Conservation (phyloP, 169 alveolate genomes). For the Perkinsus olseni region DNA sequence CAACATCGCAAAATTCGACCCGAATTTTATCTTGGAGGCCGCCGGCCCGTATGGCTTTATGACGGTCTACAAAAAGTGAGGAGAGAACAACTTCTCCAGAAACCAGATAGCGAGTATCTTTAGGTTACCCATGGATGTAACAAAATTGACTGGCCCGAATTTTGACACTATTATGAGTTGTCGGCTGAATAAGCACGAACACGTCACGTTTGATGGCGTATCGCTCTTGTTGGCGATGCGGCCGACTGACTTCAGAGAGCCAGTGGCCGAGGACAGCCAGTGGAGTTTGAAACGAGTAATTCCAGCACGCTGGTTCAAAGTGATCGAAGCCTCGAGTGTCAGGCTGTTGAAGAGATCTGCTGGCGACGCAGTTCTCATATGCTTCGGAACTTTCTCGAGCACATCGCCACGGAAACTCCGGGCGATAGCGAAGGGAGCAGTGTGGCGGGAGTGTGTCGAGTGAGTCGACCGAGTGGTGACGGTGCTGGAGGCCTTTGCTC, state of each 20-base stretch:
- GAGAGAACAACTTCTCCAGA: not conserved
- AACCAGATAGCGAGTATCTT: not conserved
- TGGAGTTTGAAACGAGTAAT: not conserved
- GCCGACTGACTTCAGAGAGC: not conserved
- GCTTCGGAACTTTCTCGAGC: not conserved
- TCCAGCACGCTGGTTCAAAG: not conserved
- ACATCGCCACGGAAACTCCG: not conserved
- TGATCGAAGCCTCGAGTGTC: not conserved
- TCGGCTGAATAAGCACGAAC: not conserved
- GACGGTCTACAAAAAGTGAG: not conserved
- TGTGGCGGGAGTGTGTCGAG: not conserved
- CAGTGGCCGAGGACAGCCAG: not conserved
- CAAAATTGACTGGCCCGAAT: not conserved
- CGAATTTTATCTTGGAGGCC: not conserved
- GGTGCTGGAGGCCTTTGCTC: no score
- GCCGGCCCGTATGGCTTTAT: not conserved
- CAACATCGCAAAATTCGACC: not conserved
- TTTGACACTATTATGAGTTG: not conserved
- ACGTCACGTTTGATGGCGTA: not conserved
- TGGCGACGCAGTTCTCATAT: not conserved
- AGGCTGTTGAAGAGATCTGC: not conserved
- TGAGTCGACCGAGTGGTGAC: not conserved
- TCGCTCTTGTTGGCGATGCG: not conserved
- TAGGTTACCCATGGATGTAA: not conserved
- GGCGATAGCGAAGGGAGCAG: not conserved